Base-by-base conservation (phyloP, 495 filamentous ascomycete genomes). In the Penicillium odoratum region DNA sequence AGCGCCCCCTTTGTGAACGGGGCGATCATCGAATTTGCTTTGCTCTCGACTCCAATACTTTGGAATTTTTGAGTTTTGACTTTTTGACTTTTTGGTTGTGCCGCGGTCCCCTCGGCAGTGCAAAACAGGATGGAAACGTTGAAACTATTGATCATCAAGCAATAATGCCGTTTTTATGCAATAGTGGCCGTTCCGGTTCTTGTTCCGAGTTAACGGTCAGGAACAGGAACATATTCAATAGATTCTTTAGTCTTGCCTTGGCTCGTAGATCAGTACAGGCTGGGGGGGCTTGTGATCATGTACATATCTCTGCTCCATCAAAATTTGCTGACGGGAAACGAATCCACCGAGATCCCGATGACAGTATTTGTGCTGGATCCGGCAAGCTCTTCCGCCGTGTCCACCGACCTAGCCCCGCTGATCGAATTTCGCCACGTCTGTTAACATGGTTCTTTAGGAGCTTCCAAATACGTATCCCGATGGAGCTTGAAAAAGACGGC, bases 321-420 rank as follows among this genome's bases (percentile, higher is more conserved):
- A 1, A 53, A 42, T 43, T 8, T 44, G 51, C 21, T 55, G 42
- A 47, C 52, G 47, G 52, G 51, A 25, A 44, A 52, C 3, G 9
- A 34, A 59, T 33, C 51, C 51, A 55, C 51, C 26, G 10, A 58
- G 51, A 59, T 33, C 51, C 51, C 45, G 33, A 49, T 59, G 21
- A 21, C 21, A 21, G 21, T 54, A 45, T 59, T 59, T 59, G 51
- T 49, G n/a, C 29, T 48, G 45, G 57, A 44, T 40, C 36, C 43
- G 25, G 57, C 51, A 50, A 55, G 33, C 34, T 18, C 36, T 54
- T 53, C 57, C 57, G 57, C 34, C 10, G 50, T 44, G 21, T 16
- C 56, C 44, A 47, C 34, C 7, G 53, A 49, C 16, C 34, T 40
- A 43, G 48, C 18, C 48, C 33, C 47, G 26, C 54, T 45, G 45